phyloP scores from a whole-genome alignment of 805 yeast genomes.

The Barnettozyma californica region DNA sequence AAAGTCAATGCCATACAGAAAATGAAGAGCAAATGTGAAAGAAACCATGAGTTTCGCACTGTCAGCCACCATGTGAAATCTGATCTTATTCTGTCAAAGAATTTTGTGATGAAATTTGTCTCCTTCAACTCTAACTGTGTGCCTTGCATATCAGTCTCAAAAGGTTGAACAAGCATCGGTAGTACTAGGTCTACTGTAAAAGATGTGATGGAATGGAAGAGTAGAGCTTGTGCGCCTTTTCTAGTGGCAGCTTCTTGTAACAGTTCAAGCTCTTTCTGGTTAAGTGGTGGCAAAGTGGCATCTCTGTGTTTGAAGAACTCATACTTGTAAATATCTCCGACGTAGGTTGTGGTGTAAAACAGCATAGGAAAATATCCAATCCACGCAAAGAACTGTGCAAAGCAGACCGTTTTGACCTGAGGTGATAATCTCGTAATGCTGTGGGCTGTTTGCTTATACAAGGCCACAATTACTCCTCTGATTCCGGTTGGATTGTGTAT shows the following conservation, averaged over 20 bases:
- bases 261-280: constrained; percentile 30
- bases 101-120: constrained; percentile 1
- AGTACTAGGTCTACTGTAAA: constrained; percentile 38
- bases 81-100: constrained; percentile 11
- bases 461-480: constrained; percentile 11
- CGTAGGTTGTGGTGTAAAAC: constrained; percentile 61
- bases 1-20: constrained; percentile 43
- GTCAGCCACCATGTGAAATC: constrained; percentile 22
- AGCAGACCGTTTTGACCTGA: constrained; percentile 46
- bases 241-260: constrained; percentile 44
- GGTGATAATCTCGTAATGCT: constrained; percentile 40
- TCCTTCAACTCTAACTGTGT: constrained; percentile 10
- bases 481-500: constrained; percentile 26
- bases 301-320: constrained; percentile 33
- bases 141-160: constrained; percentile 14
- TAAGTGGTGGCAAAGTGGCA: constrained; percentile 31
- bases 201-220: constrained; percentile 44
- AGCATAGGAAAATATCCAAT: constrained; percentile 63
- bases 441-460: constrained; percentile 30
- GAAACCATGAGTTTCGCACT: constrained; percentile 42
- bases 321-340: constrained; percentile 49
- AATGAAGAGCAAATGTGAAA: constrained; percentile 46
- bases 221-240: constrained; percentile 46
- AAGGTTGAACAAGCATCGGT: constrained; percentile 37
- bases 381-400: constrained; percentile 62